Evolutionary conservation across 345 rosid species (phyloP).

Genomic region (Hevea brasiliensis): DNA sequence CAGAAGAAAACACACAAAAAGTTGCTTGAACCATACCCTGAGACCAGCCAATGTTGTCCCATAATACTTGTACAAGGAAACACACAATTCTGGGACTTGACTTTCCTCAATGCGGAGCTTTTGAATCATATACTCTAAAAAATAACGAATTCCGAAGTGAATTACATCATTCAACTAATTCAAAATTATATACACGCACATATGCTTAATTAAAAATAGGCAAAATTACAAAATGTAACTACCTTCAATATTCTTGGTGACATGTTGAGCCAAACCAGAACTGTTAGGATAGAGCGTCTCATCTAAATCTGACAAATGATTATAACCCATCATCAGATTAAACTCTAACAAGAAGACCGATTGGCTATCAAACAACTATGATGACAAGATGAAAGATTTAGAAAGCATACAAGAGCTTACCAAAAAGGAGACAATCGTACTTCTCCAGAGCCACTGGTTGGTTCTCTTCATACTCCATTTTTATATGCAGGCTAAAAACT

Average conservation of each 20-base stretch:
- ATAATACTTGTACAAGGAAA: slow-evolving; percentile 71
- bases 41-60: slow-evolving; percentile 44
- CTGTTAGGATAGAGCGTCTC: slow-evolving; percentile 33
- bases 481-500: neutral
- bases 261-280: slow-evolving; percentile 22
- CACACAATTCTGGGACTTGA: slow-evolving; percentile 58
- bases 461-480: slow-evolving; percentile 27
- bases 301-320: slow-evolving; percentile 28
- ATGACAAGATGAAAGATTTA: neutral
- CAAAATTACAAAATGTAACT: neutral
- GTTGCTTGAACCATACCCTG: slow-evolving; percentile 46
- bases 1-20: neutral
- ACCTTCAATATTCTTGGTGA: slow-evolving; percentile 32
- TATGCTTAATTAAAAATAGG: neutral
- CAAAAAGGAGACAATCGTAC: slow-evolving; percentile 35
- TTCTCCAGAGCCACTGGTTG: neutral
- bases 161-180: neutral
- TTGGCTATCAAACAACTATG: neutral
- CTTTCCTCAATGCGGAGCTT: slow-evolving; percentile 68
- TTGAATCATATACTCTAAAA: slow-evolving; percentile 76
- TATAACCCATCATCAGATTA: neutral
- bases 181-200: too few species aligned
- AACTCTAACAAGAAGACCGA: neutral
- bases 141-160: neutral
- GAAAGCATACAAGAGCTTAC: slow-evolving; percentile 12